These are phyloP conservation scores for Blastobotrys mokoenaii DNA, from an alignment of 805 yeast genomes.

Conservation along the genomic window DNA sequence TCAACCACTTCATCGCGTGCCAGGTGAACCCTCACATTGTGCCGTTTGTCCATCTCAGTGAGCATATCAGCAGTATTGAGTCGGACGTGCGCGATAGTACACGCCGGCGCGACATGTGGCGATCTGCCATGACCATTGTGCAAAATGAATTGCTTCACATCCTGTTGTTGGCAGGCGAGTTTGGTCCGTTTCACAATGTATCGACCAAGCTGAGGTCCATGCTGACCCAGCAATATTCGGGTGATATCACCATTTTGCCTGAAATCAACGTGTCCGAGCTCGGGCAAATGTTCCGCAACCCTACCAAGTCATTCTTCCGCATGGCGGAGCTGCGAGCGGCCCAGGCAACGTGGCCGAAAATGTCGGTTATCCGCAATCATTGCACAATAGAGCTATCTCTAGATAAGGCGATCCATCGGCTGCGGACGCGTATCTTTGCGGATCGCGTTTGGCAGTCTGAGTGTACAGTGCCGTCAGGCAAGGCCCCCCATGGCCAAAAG, in stretches of 20 bases:
- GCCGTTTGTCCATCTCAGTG: slow-evolving; percentile 51
- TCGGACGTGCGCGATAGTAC: slow-evolving; percentile 19
- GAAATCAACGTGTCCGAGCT: slow-evolving; percentile 52
- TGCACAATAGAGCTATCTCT: slow-evolving; percentile 84
- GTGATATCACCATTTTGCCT: slow-evolving; percentile 90
- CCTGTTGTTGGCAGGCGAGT: slow-evolving; percentile 60
- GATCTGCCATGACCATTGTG: slow-evolving; percentile 43
- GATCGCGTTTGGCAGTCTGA: not conserved
- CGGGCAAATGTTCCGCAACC: slow-evolving; percentile 62
- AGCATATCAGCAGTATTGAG: slow-evolving; percentile 5
- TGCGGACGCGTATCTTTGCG: slow-evolving; percentile 34
- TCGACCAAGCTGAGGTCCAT: slow-evolving; percentile 69
- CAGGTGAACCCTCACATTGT: slow-evolving; percentile 96
- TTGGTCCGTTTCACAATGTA: slow-evolving; percentile 67
- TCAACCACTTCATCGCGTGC: slow-evolving; percentile 93
- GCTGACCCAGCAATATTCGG: slow-evolving; percentile 79
- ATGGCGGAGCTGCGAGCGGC: slow-evolving; percentile 76
- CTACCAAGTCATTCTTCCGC: slow-evolving; percentile 65
- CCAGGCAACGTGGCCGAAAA: slow-evolving; percentile 87
- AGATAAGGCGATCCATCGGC: slow-evolving; percentile 64
- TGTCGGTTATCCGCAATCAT: slow-evolving; percentile 78
- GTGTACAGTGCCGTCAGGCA: too few species aligned
- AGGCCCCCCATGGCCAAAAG: not conserved
- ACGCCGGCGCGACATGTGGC: slow-evolving; percentile 6
- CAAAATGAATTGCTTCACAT: slow-evolving; percentile 72